phyloP scores from a whole-genome alignment of 352 stramenopile genomes.

The Thalassiosira exigua region DNA sequence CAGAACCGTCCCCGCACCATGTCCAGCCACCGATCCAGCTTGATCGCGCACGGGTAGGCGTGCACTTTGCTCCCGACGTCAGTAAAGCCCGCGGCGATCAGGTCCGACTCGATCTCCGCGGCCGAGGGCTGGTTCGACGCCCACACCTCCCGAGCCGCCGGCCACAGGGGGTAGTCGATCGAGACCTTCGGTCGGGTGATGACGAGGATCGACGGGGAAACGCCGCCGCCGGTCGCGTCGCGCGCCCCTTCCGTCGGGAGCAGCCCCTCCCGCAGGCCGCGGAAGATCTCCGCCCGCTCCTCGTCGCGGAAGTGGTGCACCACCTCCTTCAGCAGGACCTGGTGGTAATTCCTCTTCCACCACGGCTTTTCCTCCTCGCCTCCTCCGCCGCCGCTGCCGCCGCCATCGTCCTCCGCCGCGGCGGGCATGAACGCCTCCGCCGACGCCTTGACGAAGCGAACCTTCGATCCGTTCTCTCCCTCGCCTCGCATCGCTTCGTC shows the following conservation, averaged over 20 bases:
- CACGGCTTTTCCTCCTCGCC: too few relatives aligned
- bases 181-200: slow-evolving; percentile 72
- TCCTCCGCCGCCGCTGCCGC: too few relatives aligned
- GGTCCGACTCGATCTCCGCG: slow-evolving; percentile 39
- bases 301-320: slow-evolving; percentile 68
- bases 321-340: slow-evolving; percentile 78
- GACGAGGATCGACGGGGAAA: slow-evolving; percentile 49
- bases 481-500: too few relatives aligned
- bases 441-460: too few relatives aligned
- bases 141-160: slow-evolving; percentile 67
- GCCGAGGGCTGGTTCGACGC: slow-evolving; percentile 63
- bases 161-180: slow-evolving; percentile 81
- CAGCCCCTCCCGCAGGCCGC: slow-evolving; percentile 48
- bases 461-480: too few relatives aligned
- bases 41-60: slow-evolving; percentile 63
- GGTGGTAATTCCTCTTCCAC: slow-evolving; percentile 50
- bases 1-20: slow-evolving; percentile 77
- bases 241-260: background rate
- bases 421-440: slow-evolving; percentile 7
- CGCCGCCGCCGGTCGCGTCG: background rate
- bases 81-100: slow-evolving; percentile 56
- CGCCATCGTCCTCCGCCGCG: too few relatives aligned
- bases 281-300: slow-evolving; percentile 63
- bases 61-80: slow-evolving; percentile 43
- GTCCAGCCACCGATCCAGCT: slow-evolving; percentile 51